These are phyloP conservation scores for Nephelium lappaceum DNA, from an alignment of 345 rosid genomes.

Conservation along the genomic window DNA sequence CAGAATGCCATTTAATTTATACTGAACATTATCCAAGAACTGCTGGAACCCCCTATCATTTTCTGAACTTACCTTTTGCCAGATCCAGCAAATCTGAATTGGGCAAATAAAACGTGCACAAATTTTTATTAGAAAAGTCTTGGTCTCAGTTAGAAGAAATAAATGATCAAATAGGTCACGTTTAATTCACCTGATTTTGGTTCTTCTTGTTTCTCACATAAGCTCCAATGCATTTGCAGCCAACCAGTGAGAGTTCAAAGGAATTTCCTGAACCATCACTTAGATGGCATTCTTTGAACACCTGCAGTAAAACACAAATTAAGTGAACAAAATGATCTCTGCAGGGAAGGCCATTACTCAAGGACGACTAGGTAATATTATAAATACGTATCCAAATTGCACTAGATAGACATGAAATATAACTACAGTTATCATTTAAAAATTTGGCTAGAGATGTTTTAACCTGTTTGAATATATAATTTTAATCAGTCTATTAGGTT, in stretches of 20 bases:
- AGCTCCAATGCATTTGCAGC: slow-evolving; percentile 96
- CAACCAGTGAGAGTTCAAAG: slow-evolving; percentile 75
- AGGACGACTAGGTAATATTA: neutral
- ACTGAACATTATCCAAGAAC: slow-evolving; percentile 94
- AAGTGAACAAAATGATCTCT: neutral
- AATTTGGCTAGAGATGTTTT: neutral
- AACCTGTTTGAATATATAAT: neutral
- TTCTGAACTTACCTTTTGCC: slow-evolving; percentile 79
- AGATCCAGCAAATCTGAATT: slow-evolving; percentile 94
- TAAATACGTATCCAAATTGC: neutral
- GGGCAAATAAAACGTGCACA: slow-evolving; percentile 10
- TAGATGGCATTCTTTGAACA: slow-evolving; percentile 73
- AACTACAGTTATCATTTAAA: neutral
- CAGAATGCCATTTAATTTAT: slow-evolving; percentile 74
- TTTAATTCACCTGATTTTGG: slow-evolving; percentile 78
- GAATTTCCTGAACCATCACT: slow-evolving; percentile 61
- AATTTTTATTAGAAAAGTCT: slow-evolving; percentile 21
- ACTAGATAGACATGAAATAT: neutral
- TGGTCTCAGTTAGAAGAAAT: slow-evolving; percentile 18
- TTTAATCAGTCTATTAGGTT: neutral
- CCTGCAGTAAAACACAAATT: slow-evolving; percentile 42
- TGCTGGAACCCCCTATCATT: slow-evolving; percentile 92
- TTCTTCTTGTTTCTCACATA: slow-evolving; percentile 92
- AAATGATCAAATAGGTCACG: neutral
- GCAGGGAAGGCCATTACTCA: neutral